Percentiles rank a stretch among this genome's conserved stretches.
phyloP scores from a whole-genome alignment of 306 rosid species.

The Begonia masoniana region DNA sequence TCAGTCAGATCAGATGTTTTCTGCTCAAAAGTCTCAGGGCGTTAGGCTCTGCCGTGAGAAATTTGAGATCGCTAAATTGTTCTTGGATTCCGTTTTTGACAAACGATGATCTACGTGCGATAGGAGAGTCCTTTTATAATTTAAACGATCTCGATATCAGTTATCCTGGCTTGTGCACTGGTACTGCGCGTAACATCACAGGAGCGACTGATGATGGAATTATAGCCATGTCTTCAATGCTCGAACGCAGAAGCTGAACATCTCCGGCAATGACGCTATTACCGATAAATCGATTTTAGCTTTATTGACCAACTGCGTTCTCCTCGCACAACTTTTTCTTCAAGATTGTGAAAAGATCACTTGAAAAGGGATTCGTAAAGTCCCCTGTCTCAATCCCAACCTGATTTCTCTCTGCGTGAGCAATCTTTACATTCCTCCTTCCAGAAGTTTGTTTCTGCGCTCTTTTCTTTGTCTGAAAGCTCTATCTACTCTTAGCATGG shows the following conservation, averaged over 20 bases:
- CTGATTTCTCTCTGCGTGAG: conserved; percentile 26
- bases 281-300: conserved; percentile 20
- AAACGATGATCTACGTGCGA: conserved; percentile 27
- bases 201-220: conserved; percentile 45
- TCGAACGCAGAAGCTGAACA: conserved; percentile 32
- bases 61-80: conserved; percentile 35
- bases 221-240: conserved; percentile 11
- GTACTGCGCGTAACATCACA: too few species aligned
- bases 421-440: conserved; percentile 6
- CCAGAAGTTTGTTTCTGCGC: conserved; percentile 12
- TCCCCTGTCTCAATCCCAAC: conserved; percentile 16
- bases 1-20: conserved; percentile 25
- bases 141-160: conserved; percentile 62
- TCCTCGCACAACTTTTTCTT: conserved; percentile 23
- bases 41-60: conserved; percentile 31
- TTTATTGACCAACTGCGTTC: conserved; percentile 22
- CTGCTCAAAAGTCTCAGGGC: conserved; percentile 21
- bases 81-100: conserved; percentile 23
- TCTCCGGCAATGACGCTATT: conserved; percentile 36
- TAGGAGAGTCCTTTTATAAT: conserved; percentile 39
- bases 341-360: conserved; percentile 17
- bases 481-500: conserved; percentile 30
- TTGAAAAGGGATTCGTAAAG: conserved; percentile 18
- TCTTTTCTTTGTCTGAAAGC: conserved; percentile 18
- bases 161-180: conserved; percentile 7